Evolutionary conservation across 805 yeast species (phyloP).

Genomic region (Cyberlindnera sargentensis): DNA sequence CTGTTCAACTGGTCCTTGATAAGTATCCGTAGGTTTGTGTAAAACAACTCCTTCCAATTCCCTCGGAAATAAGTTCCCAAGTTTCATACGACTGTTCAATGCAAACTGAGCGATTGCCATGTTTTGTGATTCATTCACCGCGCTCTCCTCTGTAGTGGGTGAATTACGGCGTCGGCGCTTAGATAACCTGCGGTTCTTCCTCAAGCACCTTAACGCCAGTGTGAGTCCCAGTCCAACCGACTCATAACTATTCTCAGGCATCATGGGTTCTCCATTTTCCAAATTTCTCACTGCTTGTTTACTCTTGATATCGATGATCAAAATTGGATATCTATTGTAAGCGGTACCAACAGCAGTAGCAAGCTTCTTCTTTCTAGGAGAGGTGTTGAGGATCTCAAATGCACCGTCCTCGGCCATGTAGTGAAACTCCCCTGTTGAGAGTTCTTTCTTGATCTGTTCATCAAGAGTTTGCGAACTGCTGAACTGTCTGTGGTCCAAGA

Average conservation of each 20-base stretch:
- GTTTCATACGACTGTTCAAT: conserved; percentile 3
- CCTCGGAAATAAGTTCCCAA: conserved; percentile 8
- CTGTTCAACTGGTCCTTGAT: not conserved
- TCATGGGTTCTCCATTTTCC: not conserved
- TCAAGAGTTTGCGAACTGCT: not conserved
- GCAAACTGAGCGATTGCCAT: not conserved
- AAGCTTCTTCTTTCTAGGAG: conserved; percentile 19
- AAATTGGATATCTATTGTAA: conserved; percentile 31
- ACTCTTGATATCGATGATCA: conserved; percentile 26
- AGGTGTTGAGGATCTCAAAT: not conserved
- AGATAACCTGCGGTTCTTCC: too few species aligned
- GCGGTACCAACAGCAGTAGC: conserved; percentile 28
- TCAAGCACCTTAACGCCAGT: not conserved
- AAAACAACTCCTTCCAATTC: conserved; percentile 10
- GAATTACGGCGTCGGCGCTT: not conserved
- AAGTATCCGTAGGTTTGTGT: not conserved
- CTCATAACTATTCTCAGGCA: not conserved
- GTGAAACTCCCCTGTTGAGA: conserved; percentile 14
- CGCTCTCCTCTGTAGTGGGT: not conserved
- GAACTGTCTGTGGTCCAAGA: conserved; percentile 30
- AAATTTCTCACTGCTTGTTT: not conserved
- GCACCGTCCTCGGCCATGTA: not conserved
- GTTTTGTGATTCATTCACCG: not conserved
- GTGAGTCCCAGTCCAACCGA: not conserved
- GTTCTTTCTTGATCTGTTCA: conserved; percentile 19